Base-by-base conservation (phyloP, 1,284 basidiomycete genomes). In the Lignosus rhinocerotis region DNA sequence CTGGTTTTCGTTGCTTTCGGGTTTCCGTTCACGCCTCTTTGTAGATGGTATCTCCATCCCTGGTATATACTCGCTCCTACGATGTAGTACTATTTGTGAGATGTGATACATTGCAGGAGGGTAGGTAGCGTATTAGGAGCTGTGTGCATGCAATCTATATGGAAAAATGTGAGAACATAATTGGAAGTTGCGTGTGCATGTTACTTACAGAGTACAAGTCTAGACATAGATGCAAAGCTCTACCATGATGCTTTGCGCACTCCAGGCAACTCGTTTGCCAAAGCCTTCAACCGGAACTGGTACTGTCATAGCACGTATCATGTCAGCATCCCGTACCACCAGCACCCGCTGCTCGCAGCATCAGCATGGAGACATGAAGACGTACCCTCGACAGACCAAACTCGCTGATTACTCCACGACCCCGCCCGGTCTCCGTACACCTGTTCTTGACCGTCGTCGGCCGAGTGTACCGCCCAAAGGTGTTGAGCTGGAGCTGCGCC, bases 401-500 rank as follows among this genome's bases (percentile, higher is more conserved):
- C 73, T 96, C 91, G 67, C 86, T 85, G 65, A 98, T 90, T 51
- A 98, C 80, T 55, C 93, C 96, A 59, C 93, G 79, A 1, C 93
- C 94, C 59, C 87, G 80, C 0, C 95, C 95, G 6, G 92, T 89
- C 74, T 89, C 92, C 34, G 79, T 77, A 69, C 96, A 98, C 17
- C 94, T 80, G 73, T 96, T 94, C 75, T 93, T 94, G 25, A 98
- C 92, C 2, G 86, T 88, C 8, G 86, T 87, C 19, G 92, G 91
- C 38, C 92, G 85, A 9, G 92, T 89, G 73, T 93, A 92, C 50
- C 85, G 84, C 59, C 85, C 88, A 69, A 97, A 93, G 19, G 87
- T 85, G 75, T 96, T 96, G 55, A 98, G 82, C 70, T 96, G 93
- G 58, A 98, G 80, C 73, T 98, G 96, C n/a, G 96, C 96, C 70